Evolutionary conservation across 2,329 filamentous ascomycete genomes (phyloP), one percentile per base, ranked within the genome.

Genomic region (Neobulgaria alba): DNA sequence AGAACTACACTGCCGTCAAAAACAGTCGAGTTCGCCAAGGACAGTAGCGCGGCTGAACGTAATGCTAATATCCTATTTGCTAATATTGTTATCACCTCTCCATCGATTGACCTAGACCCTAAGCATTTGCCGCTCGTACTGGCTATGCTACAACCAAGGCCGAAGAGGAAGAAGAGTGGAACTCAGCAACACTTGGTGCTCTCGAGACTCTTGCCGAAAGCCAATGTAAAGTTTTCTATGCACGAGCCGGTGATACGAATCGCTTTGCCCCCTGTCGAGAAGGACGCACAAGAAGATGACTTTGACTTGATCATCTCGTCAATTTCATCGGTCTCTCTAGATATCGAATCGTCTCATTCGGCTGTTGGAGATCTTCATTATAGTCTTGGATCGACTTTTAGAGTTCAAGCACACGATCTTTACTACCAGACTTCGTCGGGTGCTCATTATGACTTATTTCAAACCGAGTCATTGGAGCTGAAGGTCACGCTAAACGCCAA

Each of bases 251-350:
- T 98, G 12, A 61, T 96, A 48, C 80, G 93, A 52, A 89, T 98
- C 49, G 79, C 89, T 5, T 68, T 98, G 3, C 89, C 89, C 4
- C 81, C 90, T 0, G 77, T 92, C 47, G 76, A 82, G 46, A 71
- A 73, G 40, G 67, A 67, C 2, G 66, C 71, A 30, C 75, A 79
- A 18, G 72, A 78, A 0, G 85, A 88, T 46, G 89, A 96, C 50
- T 96, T 92, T 52, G 92, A 98, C 57, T 72, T 98, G 20, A 83
- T 98, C 33, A 95, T 98, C 35, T 95, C 87, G 1, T 92, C 88
- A 2, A 86, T 95, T 9, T 96, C 93, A 0, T 95, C 90, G 0
- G 78, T 96, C 29, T 94, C 90, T 0, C 67, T 96, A 16, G 92
- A 98, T 55, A 73, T 94, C 35, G 92, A 98, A 57, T 95, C 92